Evolutionary conservation across 768 basidiomycete genomes (phyloP), one percentile per base, ranked within the genome.

Genomic region (Tricholoma matsutake): DNA sequence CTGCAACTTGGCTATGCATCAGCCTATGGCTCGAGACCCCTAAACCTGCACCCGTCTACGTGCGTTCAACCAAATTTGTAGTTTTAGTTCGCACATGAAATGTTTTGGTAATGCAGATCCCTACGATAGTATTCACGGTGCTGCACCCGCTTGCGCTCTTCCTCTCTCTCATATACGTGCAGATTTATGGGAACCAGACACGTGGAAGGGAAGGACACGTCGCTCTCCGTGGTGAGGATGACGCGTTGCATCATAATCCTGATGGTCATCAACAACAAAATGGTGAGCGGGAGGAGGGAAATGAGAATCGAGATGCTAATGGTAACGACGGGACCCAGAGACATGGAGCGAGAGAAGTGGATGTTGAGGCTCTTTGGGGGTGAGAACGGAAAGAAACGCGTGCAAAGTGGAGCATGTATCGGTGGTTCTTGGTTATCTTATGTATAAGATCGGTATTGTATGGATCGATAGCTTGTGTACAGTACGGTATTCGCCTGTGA

Each of bases 1-100:
- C 87, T 0, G 86, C 89, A 0, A 86, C 84, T 0, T 93, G 91
- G 91, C 80, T 89, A 20, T 85, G 85, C 61, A 76, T 86, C 20
- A 84, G 85, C 64, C 75, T 92, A 4, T 90, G 87, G 86, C 71
- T 73, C 22, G 74, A 78, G 3, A 68, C 76, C 28, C 88, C 87
- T 0, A 91, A 91, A 62, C 85, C 89, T 0, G 76, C 78, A 6
- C 78, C 83, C 2, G 84, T 93, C 13, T 83, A 83, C 64, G 88
- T 91, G 64, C 20, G 88, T 79, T 52, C 29, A 41, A 25, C 1
- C 20, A 29, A 22, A 49, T 47, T 39, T 54, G 2, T 20, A 4
- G 41, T 20, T 20, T 43, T 18, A 43, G 3, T 8, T 18, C 7
- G 43, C 37, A 16, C 16, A 45, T 49, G 47, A 25, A 18, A 7